Evolutionary conservation across 441 rosid species (phyloP).

Genomic region (Pelargonium cotyledonis): DNA sequence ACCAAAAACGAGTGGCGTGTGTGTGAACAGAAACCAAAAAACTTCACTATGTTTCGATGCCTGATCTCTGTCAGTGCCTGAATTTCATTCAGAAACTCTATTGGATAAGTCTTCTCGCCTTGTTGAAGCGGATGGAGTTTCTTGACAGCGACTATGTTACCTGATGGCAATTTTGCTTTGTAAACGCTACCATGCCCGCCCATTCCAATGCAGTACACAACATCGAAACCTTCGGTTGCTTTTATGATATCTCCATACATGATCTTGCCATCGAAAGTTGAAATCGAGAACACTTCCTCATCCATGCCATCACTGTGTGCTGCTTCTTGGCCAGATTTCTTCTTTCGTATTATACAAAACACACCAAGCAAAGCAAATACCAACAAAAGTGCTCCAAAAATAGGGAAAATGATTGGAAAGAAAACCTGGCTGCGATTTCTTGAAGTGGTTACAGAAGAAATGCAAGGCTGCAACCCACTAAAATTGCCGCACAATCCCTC

Average conservation of each 20-base stretch:
- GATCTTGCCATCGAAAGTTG: slow-evolving; percentile 2
- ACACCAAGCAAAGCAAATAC: neutral
- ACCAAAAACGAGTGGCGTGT: too few species aligned
- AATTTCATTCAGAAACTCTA: too few species aligned
- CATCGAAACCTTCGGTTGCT: slow-evolving; percentile 9
- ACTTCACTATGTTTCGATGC: too few species aligned
- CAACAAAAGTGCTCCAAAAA: slow-evolving; percentile 10
- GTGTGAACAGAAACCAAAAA: too few species aligned
- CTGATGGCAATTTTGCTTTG: too few species aligned
- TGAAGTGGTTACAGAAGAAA: neutral
- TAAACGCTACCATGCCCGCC: too few species aligned
- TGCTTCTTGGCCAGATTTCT: neutral
- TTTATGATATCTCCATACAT: too few species aligned
- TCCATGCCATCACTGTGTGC: neutral
- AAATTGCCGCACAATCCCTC: slow-evolving; percentile 28
- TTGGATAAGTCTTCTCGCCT: neutral
- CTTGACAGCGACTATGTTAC: too few species aligned
- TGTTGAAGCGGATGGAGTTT: too few species aligned
- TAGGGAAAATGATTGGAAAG: slow-evolving; percentile 17
- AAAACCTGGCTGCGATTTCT: neutral
- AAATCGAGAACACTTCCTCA: neutral
- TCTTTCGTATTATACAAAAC: neutral
- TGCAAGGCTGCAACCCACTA: slow-evolving; percentile 12
- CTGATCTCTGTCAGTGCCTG: too few species aligned
- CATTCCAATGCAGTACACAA: neutral